Percentiles rank a stretch among this genome's conserved stretches.
Conservation (phyloP, 2,329 filamentous ascomycete species). For the Endoconidiophora laricicola region DNA sequence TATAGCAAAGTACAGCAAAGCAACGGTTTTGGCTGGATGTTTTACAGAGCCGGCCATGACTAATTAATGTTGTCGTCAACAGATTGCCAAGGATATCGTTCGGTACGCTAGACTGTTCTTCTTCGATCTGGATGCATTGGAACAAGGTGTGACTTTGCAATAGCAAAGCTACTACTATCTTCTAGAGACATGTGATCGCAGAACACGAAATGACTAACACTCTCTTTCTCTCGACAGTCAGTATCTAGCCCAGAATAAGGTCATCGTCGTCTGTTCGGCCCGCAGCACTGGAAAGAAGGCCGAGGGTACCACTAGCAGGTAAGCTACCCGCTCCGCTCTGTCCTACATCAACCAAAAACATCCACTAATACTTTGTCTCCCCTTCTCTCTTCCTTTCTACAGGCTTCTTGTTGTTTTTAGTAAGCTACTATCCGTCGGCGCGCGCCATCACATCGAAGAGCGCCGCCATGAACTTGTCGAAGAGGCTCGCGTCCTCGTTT, state of each 20-base stretch:
- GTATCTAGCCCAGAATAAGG: conserved; percentile 46
- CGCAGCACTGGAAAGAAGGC: conserved; percentile 87
- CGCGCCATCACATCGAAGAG: conserved; percentile 34
- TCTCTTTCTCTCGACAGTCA: conserved; percentile 9
- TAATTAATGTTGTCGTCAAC: not conserved
- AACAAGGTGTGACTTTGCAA: too few relatives aligned
- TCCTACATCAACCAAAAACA: too few relatives aligned
- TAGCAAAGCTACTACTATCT: not conserved
- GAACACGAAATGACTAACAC: not conserved
- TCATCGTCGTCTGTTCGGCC: conserved; percentile 90
- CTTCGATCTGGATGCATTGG: too few relatives aligned
- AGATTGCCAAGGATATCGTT: conserved; percentile 29
- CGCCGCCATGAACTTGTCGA: conserved; percentile 37
- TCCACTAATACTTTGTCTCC: not conserved
- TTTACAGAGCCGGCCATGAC: not conserved
- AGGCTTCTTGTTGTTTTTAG: conserved; percentile 42
- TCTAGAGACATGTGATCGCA: not conserved
- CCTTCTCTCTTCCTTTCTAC: conserved; percentile 1
- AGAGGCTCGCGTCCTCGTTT: conserved; percentile 58
- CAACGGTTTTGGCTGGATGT: not conserved
- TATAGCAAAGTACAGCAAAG: not conserved
- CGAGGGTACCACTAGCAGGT: conserved; percentile 90
- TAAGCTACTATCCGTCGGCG: conserved; percentile 37
- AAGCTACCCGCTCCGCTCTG: conserved; percentile 25
- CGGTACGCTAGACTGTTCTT: conserved; percentile 19